Percentiles rank a stretch among this genome's conserved stretches.
Conservation (phyloP, 2,329 filamentous ascomycete species). For the Ophiocordyceps unilateralis region DNA sequence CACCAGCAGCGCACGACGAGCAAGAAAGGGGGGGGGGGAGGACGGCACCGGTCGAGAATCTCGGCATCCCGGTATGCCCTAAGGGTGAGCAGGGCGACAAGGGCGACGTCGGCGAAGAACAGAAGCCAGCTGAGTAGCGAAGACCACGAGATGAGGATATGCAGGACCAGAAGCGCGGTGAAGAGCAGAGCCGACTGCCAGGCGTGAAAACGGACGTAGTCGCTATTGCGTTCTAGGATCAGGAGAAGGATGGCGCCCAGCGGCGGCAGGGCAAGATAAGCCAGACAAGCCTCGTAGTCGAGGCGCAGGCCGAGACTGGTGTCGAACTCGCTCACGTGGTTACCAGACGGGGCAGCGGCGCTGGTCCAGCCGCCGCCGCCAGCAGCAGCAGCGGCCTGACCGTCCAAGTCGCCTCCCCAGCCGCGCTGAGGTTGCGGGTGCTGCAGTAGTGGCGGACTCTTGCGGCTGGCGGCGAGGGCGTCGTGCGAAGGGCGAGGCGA, state of each 20-base stretch:
- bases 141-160: slow-evolving; percentile 78
- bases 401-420: slow-evolving; percentile 25
- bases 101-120: slow-evolving; percentile 53
- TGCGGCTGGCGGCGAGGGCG: slow-evolving; percentile 17
- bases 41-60: slow-evolving; percentile 38
- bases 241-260: slow-evolving; percentile 71
- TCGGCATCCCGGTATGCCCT: slow-evolving; percentile 74
- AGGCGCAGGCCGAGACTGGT: slow-evolving; percentile 75
- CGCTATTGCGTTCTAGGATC: slow-evolving; percentile 81
- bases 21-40: too few relatives aligned
- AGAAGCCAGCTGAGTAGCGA: slow-evolving; percentile 69
- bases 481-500: slow-evolving; percentile 39
- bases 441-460: slow-evolving; percentile 23
- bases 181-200: slow-evolving; percentile 87
- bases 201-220: slow-evolving; percentile 96
- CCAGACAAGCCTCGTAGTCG: slow-evolving; percentile 79
- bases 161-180: slow-evolving; percentile 54
- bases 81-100: slow-evolving; percentile 62
- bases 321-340: slow-evolving; percentile 65
- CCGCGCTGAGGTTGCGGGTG: slow-evolving; percentile 39
- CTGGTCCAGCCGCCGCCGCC: slow-evolving; percentile 1
- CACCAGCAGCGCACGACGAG: too few relatives aligned
- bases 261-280: slow-evolving; percentile 74
- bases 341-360: background rate
- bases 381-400: slow-evolving; percentile 14